Conservation (phyloP, 306 rosid species). For the Heteromeles arbutifolia region DNA sequence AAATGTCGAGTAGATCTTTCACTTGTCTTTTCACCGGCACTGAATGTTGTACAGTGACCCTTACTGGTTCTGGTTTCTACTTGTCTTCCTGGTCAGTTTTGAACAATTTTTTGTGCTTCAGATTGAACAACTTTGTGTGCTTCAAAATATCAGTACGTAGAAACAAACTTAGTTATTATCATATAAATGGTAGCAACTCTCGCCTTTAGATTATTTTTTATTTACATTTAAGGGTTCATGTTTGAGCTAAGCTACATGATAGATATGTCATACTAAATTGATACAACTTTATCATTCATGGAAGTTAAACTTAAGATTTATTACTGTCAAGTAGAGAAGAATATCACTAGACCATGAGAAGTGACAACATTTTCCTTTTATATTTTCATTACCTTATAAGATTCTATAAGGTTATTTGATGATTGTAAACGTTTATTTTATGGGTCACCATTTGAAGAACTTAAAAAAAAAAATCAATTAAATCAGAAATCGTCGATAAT, state of each 20-base stretch:
- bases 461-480: too few relatives aligned
- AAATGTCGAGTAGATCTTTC: background rate
- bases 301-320: background rate
- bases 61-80: background rate
- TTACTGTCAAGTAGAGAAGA: background rate
- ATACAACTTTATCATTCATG: background rate
- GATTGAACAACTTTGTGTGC: background rate
- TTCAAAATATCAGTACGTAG: background rate
- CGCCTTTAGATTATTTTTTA: too few relatives aligned
- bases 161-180: too few relatives aligned
- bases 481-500: too few relatives aligned
- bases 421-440: too few relatives aligned
- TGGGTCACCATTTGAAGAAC: too few relatives aligned
- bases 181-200: background rate
- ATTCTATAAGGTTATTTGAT: too few relatives aligned
- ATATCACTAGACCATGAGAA: fast-evolving
- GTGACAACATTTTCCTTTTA: background rate
- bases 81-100: too few relatives aligned
- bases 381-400: too few relatives aligned
- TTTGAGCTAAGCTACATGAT: too few relatives aligned
- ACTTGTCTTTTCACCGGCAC: background rate
- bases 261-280: background rate
- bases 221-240: too few relatives aligned
- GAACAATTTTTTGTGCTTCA: too few relatives aligned
- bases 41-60: background rate